Evolutionary conservation across 192 early-diverging fungal species (phyloP).

Genomic region (Coemansia biformis): DNA sequence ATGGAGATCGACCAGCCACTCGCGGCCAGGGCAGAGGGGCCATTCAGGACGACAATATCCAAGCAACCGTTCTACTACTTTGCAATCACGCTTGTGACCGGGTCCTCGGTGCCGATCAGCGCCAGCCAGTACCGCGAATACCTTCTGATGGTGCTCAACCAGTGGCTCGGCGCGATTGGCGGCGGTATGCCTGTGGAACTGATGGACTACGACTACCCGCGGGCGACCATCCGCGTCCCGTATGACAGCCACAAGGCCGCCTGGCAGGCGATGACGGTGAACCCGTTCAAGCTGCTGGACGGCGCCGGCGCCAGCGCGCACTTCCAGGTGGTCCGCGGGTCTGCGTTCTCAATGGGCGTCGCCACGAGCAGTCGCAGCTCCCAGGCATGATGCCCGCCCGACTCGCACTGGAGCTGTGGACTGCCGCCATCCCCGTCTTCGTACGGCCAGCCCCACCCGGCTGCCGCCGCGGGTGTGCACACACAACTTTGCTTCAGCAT

Average conservation of each 20-base stretch:
- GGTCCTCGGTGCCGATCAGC: not conserved
- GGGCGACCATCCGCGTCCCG: constrained; percentile 34
- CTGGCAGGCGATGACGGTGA: constrained; percentile 42
- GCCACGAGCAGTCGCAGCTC: constrained; percentile 12
- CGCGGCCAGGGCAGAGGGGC: not conserved
- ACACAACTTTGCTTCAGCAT: no score
- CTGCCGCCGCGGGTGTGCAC: no score
- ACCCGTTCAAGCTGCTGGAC: constrained; percentile 17
- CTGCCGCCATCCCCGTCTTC: no score
- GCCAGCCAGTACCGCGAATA: constrained; percentile 23
- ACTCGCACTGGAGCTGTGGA: no score
- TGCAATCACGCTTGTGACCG: constrained; percentile 14
- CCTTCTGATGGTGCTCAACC: constrained; percentile 16
- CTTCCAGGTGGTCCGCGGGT: constrained; percentile 28
- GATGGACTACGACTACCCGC: constrained; percentile 16
- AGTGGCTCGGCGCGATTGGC: constrained; percentile 39
- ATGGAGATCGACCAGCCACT: constrained; percentile 10
- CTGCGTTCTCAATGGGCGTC: constrained; percentile 44
- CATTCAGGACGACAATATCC: constrained; percentile 37
- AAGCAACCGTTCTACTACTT: constrained; percentile 48
- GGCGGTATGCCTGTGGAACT: constrained; percentile 31
- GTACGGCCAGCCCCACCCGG: no score
- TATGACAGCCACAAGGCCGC: constrained; percentile 24
- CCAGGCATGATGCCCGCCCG: no score
- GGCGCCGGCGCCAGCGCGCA: constrained; percentile 15